Percentiles rank a stretch among this genome's conserved stretches.
Evolutionary conservation across 164 flowering plant genomes (phyloP).

Genomic region (Berberis vulgaris): DNA sequence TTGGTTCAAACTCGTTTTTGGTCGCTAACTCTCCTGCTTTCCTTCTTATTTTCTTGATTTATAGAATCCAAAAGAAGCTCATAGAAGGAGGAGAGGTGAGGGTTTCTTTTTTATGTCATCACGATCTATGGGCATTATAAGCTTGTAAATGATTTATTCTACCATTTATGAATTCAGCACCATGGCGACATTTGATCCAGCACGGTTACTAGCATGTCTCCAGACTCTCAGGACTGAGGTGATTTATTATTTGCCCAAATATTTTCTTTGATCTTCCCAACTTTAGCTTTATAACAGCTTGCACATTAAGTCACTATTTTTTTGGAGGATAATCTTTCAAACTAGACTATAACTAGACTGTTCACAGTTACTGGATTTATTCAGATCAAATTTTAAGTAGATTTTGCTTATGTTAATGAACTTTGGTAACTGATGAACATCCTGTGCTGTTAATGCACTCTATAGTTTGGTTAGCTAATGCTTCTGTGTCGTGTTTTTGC

Average conservation of each 20-base stretch:
- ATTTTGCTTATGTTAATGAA: no score
- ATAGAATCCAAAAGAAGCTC: conserved; percentile 90
- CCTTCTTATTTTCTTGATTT: neutral
- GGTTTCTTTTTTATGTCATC: conserved; percentile 9
- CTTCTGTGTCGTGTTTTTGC: conserved; percentile 15
- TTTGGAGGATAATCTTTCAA: neutral
- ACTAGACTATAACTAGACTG: no score
- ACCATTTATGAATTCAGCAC: conserved; percentile 52
- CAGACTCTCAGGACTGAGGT: conserved; percentile 57
- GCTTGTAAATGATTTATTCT: conserved; percentile 10
- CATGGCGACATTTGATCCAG: conserved; percentile 87
- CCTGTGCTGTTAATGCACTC: neutral
- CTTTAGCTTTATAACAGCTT: neutral
- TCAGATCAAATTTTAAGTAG: no score
- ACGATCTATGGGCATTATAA: conserved; percentile 2
- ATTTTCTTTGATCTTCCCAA: neutral
- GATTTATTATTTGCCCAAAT: neutral
- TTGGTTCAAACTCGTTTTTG: neutral
- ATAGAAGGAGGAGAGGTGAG: conserved; percentile 99
- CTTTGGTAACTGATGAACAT: no score
- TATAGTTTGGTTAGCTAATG: neutral
- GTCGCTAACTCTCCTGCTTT: neutral
- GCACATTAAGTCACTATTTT: neutral
- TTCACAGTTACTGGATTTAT: no score
- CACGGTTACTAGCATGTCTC: conserved; percentile 45